Conservation (phyloP, 768 basidiomycete genomes). For the Mycena albidolilacea region DNA sequence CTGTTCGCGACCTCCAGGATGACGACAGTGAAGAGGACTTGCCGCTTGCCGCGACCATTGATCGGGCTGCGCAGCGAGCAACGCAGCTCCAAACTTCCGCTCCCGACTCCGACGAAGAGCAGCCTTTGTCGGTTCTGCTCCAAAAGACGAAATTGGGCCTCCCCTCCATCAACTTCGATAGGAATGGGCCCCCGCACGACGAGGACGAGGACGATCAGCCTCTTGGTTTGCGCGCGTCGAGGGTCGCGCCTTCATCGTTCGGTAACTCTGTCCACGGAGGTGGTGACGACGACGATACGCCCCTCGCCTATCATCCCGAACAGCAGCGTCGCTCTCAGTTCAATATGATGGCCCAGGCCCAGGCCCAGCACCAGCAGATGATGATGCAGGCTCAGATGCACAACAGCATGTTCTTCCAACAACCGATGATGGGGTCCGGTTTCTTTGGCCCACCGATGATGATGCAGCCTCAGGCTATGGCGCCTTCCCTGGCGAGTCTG, state of each 20-base stretch:
- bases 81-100: slow-evolving; percentile 44
- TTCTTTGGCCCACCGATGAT: slow-evolving; percentile 75
- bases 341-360: slow-evolving; percentile 61
- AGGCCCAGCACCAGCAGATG: slow-evolving; percentile 73
- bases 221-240: slow-evolving; percentile 78
- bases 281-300: slow-evolving; percentile 78
- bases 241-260: slow-evolving; percentile 49
- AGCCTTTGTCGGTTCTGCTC: slow-evolving; percentile 76
- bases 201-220: slow-evolving; percentile 82
- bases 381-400: slow-evolving; percentile 86
- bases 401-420: slow-evolving; percentile 81
- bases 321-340: slow-evolving; percentile 85
- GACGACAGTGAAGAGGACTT: slow-evolving; percentile 86
- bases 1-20: slow-evolving; percentile 45
- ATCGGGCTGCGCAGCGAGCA: slow-evolving; percentile 66
- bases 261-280: slow-evolving; percentile 41
- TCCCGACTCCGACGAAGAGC: slow-evolving; percentile 78
- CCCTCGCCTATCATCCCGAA: slow-evolving; percentile 82
- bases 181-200: slow-evolving; percentile 49
- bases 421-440: slow-evolving; percentile 78
- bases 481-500: slow-evolving; percentile 54
- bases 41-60: slow-evolving; percentile 78
- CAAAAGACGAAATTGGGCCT: slow-evolving; percentile 61
- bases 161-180: slow-evolving; percentile 60
- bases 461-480: slow-evolving; percentile 63